Evolutionary conservation across 2,329 filamentous ascomycete genomes (phyloP), one percentile per base, ranked within the genome.

Genomic region (Paraphaeosphaeria sporulosa): DNA sequence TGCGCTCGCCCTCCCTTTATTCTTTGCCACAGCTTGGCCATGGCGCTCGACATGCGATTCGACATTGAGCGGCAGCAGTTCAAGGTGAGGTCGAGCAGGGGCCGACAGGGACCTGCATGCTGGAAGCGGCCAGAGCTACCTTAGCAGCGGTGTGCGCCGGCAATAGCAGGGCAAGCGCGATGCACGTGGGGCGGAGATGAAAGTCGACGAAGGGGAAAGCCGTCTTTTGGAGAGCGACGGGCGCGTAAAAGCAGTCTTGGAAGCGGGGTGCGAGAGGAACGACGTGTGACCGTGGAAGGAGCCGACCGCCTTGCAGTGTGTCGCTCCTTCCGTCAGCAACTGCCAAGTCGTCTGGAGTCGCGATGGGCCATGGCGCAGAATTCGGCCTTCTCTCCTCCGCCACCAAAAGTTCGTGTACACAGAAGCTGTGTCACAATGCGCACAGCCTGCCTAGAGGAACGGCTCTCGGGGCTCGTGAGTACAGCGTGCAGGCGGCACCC

Each of bases 21-120:
- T 51, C 73, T 68, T 48, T 72, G 70, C 73, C 71, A 77, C n/a
- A 68, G 59, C 27, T 59, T 62, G 36, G 67, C 55, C 67, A 75
- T 74, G 57, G 64, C 69, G 32, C 44, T 15, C 32, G 43, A 7
- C 42, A 25, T 21, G n/a, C 46, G n/a, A 43, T 53, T 30, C 23
- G 53, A 40, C 58, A 60, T 55, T n/a, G 17, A 32, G 34, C 12
- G 51, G 44, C 23, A 40, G 47, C 9, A 15, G 13, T 55, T 52
- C 43, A 50, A 27, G n/a, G 38, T n/a, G 21, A 21, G 47, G 30
- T 36, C 13, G 51, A 13, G 13, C 30, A 38, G 25, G 44, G 42
- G 44, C 51, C 48, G 52, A 40, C 15, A 17, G 38, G 54, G 48
- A 38, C 40, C 36, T 38, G 49, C 54, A 61, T 61, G 42, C n/a